These are phyloP conservation scores for Pichiaceae sp. DNA, from an alignment of 1,139 yeast genomes.

Conservation along the genomic window DNA sequence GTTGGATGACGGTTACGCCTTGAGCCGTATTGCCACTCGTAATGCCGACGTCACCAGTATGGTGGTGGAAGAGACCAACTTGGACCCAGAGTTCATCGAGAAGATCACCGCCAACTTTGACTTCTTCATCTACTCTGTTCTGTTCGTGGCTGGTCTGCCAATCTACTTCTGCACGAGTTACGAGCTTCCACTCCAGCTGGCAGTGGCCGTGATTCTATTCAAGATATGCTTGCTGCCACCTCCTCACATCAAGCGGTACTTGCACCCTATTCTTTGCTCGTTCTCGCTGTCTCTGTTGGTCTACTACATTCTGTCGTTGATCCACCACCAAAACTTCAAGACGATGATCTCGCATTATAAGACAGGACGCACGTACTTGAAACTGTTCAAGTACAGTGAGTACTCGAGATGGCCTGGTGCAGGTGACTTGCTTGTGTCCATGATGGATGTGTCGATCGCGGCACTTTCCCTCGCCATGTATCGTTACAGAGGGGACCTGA, in stretches of 20 bases:
- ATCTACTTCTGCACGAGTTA: constrained; percentile 44
- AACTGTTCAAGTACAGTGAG: constrained; percentile 38
- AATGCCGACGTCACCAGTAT: background rate
- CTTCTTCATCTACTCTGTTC: constrained; percentile 38
- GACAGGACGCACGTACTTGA: constrained; percentile 60
- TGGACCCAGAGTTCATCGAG: constrained; percentile 1
- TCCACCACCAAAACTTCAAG: constrained; percentile 34
- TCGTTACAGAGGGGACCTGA: constrained; percentile 59
- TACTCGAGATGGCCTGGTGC: constrained; percentile 59
- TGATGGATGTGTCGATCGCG: constrained; percentile 73
- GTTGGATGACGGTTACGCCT: constrained; percentile 4
- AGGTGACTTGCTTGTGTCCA: constrained; percentile 62
- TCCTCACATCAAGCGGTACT: constrained; percentile 36
- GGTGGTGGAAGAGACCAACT: background rate
- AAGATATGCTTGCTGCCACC: constrained; percentile 45
- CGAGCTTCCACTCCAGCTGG: constrained; percentile 55
- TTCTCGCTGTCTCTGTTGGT: constrained; percentile 55
- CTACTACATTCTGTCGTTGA: constrained; percentile 53
- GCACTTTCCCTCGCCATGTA: constrained; percentile 73
- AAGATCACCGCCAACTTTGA: constrained; percentile 29
- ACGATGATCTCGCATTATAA: constrained; percentile 47
- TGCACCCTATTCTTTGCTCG: constrained; percentile 67
- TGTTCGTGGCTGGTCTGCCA: constrained; percentile 50
- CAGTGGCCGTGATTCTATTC: constrained; percentile 50
- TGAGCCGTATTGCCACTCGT: constrained; percentile 2